Conservation (phyloP, 768 basidiomycete species). For the Hypholoma sublateritium region DNA sequence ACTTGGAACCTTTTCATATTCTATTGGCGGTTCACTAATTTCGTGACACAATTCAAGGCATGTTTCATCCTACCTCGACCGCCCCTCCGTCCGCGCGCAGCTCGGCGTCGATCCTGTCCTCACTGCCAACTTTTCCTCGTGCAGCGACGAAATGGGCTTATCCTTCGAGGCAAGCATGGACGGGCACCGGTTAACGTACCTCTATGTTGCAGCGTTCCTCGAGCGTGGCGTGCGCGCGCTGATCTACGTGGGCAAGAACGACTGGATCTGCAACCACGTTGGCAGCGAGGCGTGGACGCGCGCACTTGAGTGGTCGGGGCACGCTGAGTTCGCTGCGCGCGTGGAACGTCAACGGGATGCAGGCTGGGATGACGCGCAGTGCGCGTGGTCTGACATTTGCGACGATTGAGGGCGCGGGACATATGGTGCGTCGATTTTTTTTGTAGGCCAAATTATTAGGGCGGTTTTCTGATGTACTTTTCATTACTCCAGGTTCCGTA, state of each 20-base stretch:
- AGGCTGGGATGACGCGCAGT: slow-evolving; percentile 34
- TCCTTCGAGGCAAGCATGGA: slow-evolving; percentile 54
- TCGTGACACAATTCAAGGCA: slow-evolving; percentile 31
- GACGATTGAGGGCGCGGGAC: slow-evolving; percentile 66
- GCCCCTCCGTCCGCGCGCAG: slow-evolving; percentile 45
- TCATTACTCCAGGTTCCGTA: slow-evolving; percentile 9
- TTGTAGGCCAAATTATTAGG: background rate
- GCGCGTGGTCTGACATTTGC: slow-evolving; percentile 59
- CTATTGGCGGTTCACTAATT: background rate
- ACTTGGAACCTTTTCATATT: background rate
- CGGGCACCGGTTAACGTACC: slow-evolving; percentile 38
- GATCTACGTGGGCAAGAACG: slow-evolving; percentile 68
- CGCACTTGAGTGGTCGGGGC: slow-evolving; percentile 69
- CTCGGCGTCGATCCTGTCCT: slow-evolving; percentile 62
- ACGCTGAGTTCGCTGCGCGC: slow-evolving; percentile 45
- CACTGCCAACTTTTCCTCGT: slow-evolving; percentile 33
- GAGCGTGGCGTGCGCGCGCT: slow-evolving; percentile 72
- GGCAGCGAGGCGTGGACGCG: slow-evolving; percentile 73
- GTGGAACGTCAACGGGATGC: slow-evolving; percentile 55
- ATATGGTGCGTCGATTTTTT: slow-evolving; percentile 48
- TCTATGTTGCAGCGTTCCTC: slow-evolving; percentile 67
- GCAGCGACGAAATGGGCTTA: slow-evolving; percentile 34
- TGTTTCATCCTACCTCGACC: slow-evolving; percentile 63
- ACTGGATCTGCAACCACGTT: slow-evolving; percentile 77
- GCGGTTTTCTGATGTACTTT: no score